These are phyloP conservation scores for Sechiopsis laciniata DNA, from an alignment of 306 rosid genomes.

Conservation along the genomic window DNA sequence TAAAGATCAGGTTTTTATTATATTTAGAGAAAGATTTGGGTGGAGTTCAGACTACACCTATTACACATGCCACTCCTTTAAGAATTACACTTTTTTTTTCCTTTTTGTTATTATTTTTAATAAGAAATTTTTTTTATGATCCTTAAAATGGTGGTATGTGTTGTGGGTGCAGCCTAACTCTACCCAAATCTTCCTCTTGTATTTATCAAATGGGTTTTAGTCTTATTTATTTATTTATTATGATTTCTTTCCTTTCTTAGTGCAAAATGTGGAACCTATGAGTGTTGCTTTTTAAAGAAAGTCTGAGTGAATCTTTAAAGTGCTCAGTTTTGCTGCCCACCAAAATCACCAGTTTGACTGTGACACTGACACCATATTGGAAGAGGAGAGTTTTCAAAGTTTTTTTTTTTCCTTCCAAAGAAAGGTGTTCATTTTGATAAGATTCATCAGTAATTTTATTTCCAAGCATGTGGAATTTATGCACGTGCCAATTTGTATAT, in stretches of 20 bases:
- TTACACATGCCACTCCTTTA: too few relatives aligned
- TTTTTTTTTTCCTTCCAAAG: neutral
- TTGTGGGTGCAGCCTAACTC: too few relatives aligned
- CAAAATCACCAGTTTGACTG: conserved; percentile 1
- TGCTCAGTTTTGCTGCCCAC: conserved; percentile 7
- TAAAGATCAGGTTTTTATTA: too few relatives aligned
- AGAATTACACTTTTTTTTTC: too few relatives aligned
- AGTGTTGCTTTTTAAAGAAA: conserved; percentile 14
- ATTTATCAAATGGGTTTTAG: neutral
- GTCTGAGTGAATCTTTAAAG: conserved; percentile 3
- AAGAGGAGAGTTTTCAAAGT: neutral
- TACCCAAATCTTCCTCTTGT: too few relatives aligned
- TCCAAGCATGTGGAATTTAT: neutral
- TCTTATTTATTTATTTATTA: neutral
- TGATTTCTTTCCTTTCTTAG: neutral
- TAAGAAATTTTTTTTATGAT: too few relatives aligned
- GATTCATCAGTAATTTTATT: too few relatives aligned
- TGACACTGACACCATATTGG: neutral
- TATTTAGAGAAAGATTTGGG: too few relatives aligned
- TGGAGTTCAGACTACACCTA: too few relatives aligned
- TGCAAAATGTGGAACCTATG: neutral
- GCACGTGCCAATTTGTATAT: neutral
- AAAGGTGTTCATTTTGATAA: neutral
- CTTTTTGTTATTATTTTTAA: too few relatives aligned
- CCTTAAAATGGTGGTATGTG: too few relatives aligned